Percentiles rank a stretch among this genome's conserved stretches.
phyloP scores from a whole-genome alignment of 2,329 filamentous ascomycete genomes.

The Epicoccum sorghinum region DNA sequence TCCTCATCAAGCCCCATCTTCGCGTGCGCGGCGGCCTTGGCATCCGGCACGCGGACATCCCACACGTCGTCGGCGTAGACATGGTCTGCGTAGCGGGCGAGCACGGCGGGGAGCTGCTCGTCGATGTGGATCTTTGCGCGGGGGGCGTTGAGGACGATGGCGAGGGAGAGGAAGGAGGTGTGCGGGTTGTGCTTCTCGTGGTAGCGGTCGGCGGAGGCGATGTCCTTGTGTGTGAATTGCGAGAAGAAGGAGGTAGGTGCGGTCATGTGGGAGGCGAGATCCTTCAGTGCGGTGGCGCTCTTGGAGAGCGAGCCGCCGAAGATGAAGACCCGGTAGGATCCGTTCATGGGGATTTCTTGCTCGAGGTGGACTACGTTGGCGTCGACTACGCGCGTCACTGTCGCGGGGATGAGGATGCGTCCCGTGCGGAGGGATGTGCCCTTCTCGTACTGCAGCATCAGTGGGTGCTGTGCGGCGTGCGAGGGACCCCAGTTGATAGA shows the following conservation, averaged over 20 bases:
- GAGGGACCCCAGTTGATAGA: constrained; percentile 79
- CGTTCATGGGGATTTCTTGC: constrained; percentile 87
- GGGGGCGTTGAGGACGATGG: constrained; percentile 72
- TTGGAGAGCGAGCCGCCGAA: constrained; percentile 73
- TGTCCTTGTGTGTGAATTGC: constrained; percentile 67
- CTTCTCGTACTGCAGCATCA: constrained; percentile 67
- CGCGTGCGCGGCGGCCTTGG: constrained; percentile 76
- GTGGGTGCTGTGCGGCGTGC: constrained; percentile 72
- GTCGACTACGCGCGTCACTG: constrained; percentile 85
- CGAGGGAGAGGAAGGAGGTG: constrained; percentile 79
- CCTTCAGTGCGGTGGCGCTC: constrained; percentile 68
- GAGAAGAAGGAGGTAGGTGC: constrained; percentile 75
- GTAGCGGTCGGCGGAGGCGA: constrained; percentile 58
- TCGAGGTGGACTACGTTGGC: constrained; percentile 90
- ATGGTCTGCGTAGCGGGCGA: constrained; percentile 79
- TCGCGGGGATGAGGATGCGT: constrained; percentile 75
- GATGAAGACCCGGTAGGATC: constrained; percentile 83
- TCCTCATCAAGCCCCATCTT: constrained; percentile 83
- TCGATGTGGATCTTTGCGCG: constrained; percentile 75
- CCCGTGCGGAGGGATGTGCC: constrained; percentile 71
- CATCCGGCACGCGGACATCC: constrained; percentile 72
- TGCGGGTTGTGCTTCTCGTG: constrained; percentile 88
- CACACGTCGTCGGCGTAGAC: constrained; percentile 85
- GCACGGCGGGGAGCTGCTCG: constrained; percentile 69
- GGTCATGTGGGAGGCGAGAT: constrained; percentile 70